Percentiles rank a stretch among this genome's conserved stretches.
Conservation (phyloP, 305 asterid species). For the Striga hermonthica region DNA sequence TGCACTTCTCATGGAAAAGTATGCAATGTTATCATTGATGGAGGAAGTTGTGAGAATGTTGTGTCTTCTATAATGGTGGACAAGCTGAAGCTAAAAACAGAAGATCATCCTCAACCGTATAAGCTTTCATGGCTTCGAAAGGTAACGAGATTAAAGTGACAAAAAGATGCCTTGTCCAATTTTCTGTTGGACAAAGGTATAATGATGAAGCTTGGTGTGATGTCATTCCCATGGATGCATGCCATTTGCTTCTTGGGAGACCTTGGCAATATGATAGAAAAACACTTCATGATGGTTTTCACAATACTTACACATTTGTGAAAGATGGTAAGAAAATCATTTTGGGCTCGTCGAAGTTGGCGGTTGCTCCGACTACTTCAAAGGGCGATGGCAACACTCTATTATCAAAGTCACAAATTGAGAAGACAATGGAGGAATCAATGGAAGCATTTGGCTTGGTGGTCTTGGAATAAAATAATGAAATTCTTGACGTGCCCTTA, state of each 20-base stretch:
- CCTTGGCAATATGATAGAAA: background rate
- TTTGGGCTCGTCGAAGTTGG: background rate
- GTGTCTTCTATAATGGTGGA: background rate
- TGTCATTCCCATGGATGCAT: background rate
- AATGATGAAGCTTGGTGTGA: background rate
- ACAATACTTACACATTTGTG: background rate
- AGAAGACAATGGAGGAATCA: background rate
- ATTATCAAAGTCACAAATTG: background rate
- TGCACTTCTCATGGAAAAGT: background rate
- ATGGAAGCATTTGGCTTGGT: background rate
- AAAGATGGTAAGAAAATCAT: background rate
- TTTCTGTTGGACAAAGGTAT: background rate
- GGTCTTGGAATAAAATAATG: too few species aligned
- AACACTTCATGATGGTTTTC: background rate
- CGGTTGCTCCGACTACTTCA: background rate
- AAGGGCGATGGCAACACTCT: background rate
- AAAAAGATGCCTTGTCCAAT: background rate
- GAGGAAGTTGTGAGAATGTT: background rate
- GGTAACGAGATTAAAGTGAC: background rate
- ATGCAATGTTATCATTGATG: background rate
- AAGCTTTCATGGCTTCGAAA: background rate
- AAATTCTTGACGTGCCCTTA: too few species aligned
- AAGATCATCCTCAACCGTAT: background rate
- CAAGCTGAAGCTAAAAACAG: background rate
- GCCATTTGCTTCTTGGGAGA: background rate